Evolutionary conservation across 73 alveolate genomes (phyloP).

Genomic region (Tetrahymena thermophila): DNA sequence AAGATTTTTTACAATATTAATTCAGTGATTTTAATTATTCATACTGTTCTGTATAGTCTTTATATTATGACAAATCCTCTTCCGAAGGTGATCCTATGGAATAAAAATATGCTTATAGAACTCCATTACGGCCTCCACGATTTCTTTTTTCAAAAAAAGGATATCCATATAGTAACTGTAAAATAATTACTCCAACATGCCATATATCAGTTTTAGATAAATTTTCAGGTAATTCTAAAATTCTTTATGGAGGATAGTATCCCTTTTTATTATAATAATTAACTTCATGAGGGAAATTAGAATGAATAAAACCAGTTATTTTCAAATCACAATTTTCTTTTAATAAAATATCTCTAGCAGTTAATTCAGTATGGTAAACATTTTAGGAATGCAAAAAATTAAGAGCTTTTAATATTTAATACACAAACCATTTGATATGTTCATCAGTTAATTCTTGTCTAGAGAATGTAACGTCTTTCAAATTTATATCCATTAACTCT

Average conservation of each 20-base stretch:
- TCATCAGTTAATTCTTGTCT: not conserved
- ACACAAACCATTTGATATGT: not conserved
- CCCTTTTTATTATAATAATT: not conserved
- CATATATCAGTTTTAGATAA: too few relatives aligned
- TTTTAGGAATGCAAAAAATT: not conserved
- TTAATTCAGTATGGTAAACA: not conserved
- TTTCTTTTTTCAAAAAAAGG: too few relatives aligned
- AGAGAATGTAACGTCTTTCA: not conserved
- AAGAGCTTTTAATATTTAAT: not conserved
- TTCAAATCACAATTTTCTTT: not conserved
- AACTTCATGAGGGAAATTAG: not conserved
- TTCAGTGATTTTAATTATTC: not conserved
- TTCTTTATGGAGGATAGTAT: not conserved
- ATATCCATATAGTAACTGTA: too few relatives aligned
- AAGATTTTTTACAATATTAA: not conserved
- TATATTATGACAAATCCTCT: not conserved
- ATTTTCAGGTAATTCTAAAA: too few relatives aligned
- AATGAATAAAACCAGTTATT: not conserved
- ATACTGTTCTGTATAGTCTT: not conserved
- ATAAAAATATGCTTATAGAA: too few relatives aligned
- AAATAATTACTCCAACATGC: too few relatives aligned
- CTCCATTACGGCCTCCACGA: too few relatives aligned
- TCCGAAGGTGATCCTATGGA: not conserved
- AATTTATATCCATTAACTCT: not conserved
- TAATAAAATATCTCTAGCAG: not conserved